Evolutionary conservation across 441 rosid genomes (phyloP), one percentile per base, ranked within the genome.

Genomic region (Populus hybrid): DNA sequence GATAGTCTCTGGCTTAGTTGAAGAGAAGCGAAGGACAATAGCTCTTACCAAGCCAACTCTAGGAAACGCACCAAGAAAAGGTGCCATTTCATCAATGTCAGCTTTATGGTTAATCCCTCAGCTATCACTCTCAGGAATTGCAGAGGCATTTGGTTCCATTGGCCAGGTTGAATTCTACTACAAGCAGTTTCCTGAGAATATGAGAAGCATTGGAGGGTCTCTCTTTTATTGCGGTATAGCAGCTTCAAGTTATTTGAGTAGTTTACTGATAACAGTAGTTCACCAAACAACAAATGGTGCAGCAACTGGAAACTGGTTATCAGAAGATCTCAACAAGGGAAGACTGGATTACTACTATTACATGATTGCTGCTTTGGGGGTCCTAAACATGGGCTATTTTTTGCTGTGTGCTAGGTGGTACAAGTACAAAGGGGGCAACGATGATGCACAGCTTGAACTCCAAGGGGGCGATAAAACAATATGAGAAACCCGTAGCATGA

Each of bases 151-250:
- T 54, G 81, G 86, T 24, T 74, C 90, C 0, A 74, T 91, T 4
- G 98, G 95, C 66, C 91, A 82, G 72, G 76, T 88, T 24, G 97
- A 93, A 77, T 91, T 93, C 77, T 91, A 88, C 82, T 93, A 90
- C 88, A 93, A 90, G 88, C 97, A 90, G 75, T 91, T 92, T 72
- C 97, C 94, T 0, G 97, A 92, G 82, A 90, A 92, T 84, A 93
- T 93, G 97, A 91, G 91, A 79, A 93, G 93, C 84, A 84, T 93
- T 26, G 97, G 89, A 1, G 96, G 98, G 69, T 88, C 96, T 4
- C 76, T 93, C 59, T 89, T 72, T 73, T 90, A 82, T 14, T 91
- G 93, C 3, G 93, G 92, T 30, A 11, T 63, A 35, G 95, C 96
- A 26, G 87, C 81, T 10, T 84, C 93, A 12, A 89, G 89, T 76